Evolutionary conservation across 441 rosid species (phyloP).

Genomic region (Macaranga tanarius): DNA sequence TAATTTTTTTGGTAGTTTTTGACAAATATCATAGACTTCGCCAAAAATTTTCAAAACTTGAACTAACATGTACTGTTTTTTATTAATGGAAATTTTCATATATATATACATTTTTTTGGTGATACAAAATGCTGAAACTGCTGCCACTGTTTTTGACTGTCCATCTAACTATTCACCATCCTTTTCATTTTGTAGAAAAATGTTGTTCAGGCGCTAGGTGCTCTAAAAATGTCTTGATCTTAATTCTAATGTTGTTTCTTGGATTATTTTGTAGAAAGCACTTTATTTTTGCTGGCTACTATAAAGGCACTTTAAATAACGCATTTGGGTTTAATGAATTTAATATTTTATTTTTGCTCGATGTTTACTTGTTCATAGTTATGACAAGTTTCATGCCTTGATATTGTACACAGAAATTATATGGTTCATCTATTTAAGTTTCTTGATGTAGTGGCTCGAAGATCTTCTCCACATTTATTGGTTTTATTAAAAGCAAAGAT

Average conservation of each 20-base stretch:
- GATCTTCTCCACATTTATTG: slow-evolving; percentile 84
- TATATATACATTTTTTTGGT: not conserved
- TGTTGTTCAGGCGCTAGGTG: too few species aligned
- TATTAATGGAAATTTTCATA: not conserved
- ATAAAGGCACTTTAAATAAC: not conserved
- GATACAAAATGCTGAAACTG: not conserved
- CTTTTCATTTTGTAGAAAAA: too few species aligned
- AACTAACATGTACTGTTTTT: not conserved
- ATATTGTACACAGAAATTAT: not conserved
- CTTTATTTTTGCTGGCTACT: too few species aligned
- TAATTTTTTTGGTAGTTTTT: not conserved
- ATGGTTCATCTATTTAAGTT: not conserved
- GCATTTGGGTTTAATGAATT: not conserved
- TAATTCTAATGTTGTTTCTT: too few species aligned
- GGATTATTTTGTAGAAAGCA: too few species aligned
- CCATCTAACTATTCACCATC: not conserved
- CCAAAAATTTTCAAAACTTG: not conserved
- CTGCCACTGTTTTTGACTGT: not conserved
- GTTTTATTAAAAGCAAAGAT: slow-evolving; percentile 90
- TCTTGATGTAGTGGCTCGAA: slow-evolving; percentile 69
- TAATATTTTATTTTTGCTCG: not conserved
- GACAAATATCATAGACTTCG: not conserved
- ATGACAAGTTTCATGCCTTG: not conserved
- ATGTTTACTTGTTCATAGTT: not conserved
- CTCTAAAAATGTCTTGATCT: not conserved